Evolutionary conservation across 164 flowering plant genomes (phyloP).

Genomic region (Aristolochia fimbriata): DNA sequence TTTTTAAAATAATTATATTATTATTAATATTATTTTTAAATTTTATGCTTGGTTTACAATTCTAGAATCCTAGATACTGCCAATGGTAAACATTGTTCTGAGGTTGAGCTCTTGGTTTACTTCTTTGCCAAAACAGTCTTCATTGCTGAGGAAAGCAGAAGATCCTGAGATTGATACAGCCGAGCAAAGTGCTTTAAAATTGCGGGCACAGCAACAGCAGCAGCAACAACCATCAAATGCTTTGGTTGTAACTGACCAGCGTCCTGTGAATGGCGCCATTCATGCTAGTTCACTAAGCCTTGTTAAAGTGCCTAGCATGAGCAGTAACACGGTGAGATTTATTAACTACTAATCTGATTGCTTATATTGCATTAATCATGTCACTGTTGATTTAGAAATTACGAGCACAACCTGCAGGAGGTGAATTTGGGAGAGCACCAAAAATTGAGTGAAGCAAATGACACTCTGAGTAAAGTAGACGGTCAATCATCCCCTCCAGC

Average conservation of each 20-base stretch:
- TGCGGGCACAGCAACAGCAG: constrained; percentile 76
- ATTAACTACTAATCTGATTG: neutral
- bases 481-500: constrained; percentile 47
- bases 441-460: constrained; percentile 46
- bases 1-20: no score
- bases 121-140: constrained; percentile 38
- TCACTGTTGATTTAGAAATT: no score
- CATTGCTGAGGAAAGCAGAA: constrained; percentile 86
- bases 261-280: constrained; percentile 55
- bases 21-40: no score
- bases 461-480: constrained; percentile 49
- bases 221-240: constrained; percentile 91
- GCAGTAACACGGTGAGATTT: constrained; percentile 38
- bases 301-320: constrained; percentile 65
- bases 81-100: neutral
- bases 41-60: no score
- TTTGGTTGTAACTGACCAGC: constrained; percentile 71
- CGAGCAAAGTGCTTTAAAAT: constrained; percentile 93
- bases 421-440: constrained; percentile 26
- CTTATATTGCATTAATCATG: no score
- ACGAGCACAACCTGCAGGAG: constrained; percentile 32
- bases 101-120: neutral
- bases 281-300: constrained; percentile 51
- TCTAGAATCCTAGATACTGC: no score
- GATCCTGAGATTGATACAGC: constrained; percentile 91